Base-by-base conservation (phyloP, 495 filamentous ascomycete species). In the Hyphodiscus hymeniophilus region DNA sequence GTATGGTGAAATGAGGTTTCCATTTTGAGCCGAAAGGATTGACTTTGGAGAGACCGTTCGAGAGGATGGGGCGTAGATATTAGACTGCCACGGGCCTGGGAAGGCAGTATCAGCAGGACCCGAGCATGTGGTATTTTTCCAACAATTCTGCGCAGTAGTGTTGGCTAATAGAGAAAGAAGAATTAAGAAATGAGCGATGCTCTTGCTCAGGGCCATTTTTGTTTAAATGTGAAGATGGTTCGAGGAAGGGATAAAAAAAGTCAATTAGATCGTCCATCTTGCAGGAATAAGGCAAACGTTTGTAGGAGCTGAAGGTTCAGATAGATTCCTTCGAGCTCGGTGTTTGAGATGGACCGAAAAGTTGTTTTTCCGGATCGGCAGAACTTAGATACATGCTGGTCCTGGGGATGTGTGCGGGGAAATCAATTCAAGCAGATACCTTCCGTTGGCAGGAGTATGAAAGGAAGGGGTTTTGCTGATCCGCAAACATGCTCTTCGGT, bases 21-120 rank as follows among this genome's bases (percentile, higher is more conserved):
- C 60, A 22, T 61, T 66, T 21, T 58, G 49, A 0, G 70, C 50
- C 2, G 67, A 64, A 16, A 76, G 63, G 16, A 75, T 67, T 11
- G 63, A 62, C 21, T 60, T 64, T 2, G 79, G 77, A 26, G 62
- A 58, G 3, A 82, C 69, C 34, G 62, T 75, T 48, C 79, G 66
- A 4, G 76, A 72, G 3, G 67, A 35, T 15, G 79, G 78, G 7
- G 78, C 71, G 50, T 70, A 82, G 38, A 77, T 82, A 55, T 82
- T 76, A 2, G 66, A 60, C 38, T 82, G 75, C 79, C 80, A 82
- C 33, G 63, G 59, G 2, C 79, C 79, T 0, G 71, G 68, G 48
- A 82, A 84, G n/a, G 75, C 69, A 24, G 53, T 41, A 7, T 51
- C 41, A 17, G 32, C 11, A 22, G 53, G 48, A 30, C 53, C 53